Evolutionary conservation across 2,329 filamentous ascomycete species (phyloP).

Genomic region (Aspergillus sp.): DNA sequence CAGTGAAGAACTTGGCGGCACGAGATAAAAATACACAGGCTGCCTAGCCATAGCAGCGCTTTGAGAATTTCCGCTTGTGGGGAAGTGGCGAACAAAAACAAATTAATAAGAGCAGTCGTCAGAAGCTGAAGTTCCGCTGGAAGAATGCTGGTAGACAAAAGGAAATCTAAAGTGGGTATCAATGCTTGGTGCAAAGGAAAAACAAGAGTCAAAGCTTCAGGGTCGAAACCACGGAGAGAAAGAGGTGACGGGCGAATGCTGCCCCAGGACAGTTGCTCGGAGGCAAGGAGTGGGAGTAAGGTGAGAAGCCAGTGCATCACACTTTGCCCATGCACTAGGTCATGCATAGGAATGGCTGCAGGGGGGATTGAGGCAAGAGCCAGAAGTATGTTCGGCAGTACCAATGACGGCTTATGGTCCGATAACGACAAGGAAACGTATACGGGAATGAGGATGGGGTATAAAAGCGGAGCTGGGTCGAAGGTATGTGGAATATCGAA

Average conservation of each 20-base stretch:
- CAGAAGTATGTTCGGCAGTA: conserved; percentile 81
- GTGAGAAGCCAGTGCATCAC: conserved; percentile 77
- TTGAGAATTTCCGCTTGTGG: conserved; percentile 85
- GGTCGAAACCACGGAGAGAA: conserved; percentile 43
- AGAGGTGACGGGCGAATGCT: conserved; percentile 35
- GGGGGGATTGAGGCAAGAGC: conserved; percentile 75
- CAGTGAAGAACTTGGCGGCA: conserved; percentile 75
- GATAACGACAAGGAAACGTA: conserved; percentile 75
- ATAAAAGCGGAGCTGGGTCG: conserved; percentile 87
- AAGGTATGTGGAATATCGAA: conserved; percentile 73
- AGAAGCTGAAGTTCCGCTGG: conserved; percentile 85
- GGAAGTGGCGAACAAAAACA: conserved; percentile 73
- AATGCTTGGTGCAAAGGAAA: conserved; percentile 83
- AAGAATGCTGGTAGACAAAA: conserved; percentile 86
- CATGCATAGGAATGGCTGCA: conserved; percentile 66
- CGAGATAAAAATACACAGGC: conserved; percentile 69
- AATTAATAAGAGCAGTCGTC: conserved; percentile 76
- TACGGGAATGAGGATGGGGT: conserved; percentile 74
- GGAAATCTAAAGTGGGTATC: conserved; percentile 69
- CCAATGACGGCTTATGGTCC: conserved; percentile 57
- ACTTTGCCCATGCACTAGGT: conserved; percentile 59
- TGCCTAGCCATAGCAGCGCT: conserved; percentile 80
- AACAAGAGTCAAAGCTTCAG: conserved; percentile 63
- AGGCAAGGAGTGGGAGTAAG: conserved; percentile 64
- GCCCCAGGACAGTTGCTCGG: conserved; percentile 42